Evolutionary conservation across 2,329 filamentous ascomycete species (phyloP).

Genomic region (Pestalotiopsis sp.): DNA sequence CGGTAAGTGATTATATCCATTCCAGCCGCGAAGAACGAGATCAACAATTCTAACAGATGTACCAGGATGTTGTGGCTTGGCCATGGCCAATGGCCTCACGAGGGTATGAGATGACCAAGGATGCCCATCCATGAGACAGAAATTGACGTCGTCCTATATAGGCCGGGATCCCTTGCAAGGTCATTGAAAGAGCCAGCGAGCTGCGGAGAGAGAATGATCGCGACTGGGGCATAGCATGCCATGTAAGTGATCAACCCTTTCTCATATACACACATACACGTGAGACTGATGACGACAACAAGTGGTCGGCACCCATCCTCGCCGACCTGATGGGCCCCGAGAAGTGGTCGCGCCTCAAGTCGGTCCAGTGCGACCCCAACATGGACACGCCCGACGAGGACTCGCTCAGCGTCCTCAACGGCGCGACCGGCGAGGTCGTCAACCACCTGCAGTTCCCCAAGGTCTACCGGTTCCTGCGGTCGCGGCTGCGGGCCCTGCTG

Average conservation of each 20-base stretch:
- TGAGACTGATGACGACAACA: not conserved
- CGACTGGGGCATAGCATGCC: conserved; percentile 28
- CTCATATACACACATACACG: too few species aligned
- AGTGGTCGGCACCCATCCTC: conserved; percentile 25
- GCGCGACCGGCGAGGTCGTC: conserved; percentile 23
- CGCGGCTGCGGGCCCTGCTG: conserved; percentile 38
- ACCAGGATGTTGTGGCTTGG: conserved; percentile 25
- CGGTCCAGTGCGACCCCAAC: conserved; percentile 22
- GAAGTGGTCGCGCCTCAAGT: conserved; percentile 22
- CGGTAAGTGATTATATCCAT: conserved; percentile 22
- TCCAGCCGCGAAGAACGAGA: not conserved
- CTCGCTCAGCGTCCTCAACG: conserved; percentile 20
- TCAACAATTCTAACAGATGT: not conserved
- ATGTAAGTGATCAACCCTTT: conserved; percentile 8
- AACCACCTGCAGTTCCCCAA: conserved; percentile 16
- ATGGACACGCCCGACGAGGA: conserved; percentile 14
- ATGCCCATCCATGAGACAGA: not conserved
- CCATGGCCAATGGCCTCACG: conserved; percentile 27
- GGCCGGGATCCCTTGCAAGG: conserved; percentile 25
- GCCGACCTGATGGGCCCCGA: conserved; percentile 21
- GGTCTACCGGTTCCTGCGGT: conserved; percentile 27
- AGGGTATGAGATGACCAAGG: conserved; percentile 15
- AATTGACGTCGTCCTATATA: conserved; percentile 9
- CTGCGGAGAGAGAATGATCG: conserved; percentile 18
- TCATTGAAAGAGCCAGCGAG: conserved; percentile 23